phyloP scores from a whole-genome alignment of 164 flowering plant species.

The Saururus chinensis region DNA sequence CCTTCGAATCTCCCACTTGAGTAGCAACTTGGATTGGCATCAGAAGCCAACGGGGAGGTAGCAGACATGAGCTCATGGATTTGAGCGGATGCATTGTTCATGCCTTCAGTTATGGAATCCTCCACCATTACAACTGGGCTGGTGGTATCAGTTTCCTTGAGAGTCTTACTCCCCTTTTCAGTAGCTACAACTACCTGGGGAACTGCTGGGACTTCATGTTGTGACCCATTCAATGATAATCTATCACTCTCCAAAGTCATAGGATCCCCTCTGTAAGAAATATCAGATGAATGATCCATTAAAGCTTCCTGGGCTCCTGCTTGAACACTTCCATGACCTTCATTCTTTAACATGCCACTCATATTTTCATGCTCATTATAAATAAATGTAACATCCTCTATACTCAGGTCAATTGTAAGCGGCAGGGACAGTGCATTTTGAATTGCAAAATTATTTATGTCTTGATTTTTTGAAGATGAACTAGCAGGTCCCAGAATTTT shows the following conservation, averaged over 20 bases:
- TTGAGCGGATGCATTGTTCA: background rate
- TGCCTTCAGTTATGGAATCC: background rate
- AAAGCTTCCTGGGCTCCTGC: background rate
- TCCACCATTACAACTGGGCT: background rate
- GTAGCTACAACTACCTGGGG: background rate
- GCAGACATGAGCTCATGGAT: background rate
- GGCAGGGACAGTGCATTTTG: conserved; percentile 13
- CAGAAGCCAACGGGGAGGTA: background rate
- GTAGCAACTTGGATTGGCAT: background rate
- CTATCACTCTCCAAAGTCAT: background rate
- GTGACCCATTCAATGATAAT: background rate
- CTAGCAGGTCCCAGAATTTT: conserved; percentile 71
- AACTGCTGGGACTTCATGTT: background rate
- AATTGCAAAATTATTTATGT: conserved; percentile 20
- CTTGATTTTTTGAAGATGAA: conserved; percentile 26
- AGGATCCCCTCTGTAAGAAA: background rate
- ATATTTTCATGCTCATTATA: conserved; percentile 12
- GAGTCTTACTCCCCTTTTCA: background rate
- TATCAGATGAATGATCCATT: background rate
- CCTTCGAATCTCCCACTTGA: conserved; percentile 8
- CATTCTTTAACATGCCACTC: conserved; percentile 7
- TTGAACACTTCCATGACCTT: conserved; percentile 2
- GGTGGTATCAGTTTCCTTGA: background rate
- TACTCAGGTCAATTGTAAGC: background rate
- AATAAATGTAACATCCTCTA: conserved; percentile 13